These are phyloP conservation scores for Trifolium repens DNA, from an alignment of 306 rosid species.

Conservation along the genomic window DNA sequence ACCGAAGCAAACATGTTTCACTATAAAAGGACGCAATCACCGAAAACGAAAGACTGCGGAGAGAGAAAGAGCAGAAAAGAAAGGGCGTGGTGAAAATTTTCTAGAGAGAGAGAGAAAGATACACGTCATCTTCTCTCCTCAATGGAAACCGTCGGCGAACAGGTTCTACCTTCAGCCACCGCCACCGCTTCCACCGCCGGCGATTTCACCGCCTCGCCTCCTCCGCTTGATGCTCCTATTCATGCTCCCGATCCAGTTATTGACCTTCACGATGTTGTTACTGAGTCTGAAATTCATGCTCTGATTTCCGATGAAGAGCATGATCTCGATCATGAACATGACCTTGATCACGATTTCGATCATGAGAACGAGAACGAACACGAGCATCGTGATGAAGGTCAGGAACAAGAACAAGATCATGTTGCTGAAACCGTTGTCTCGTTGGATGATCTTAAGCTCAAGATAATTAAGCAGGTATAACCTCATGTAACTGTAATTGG, in stretches of 20 bases:
- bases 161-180: constrained; percentile 48
- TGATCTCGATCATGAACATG: constrained; percentile 44
- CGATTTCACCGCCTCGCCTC: constrained; percentile 43
- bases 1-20: constrained; percentile 11
- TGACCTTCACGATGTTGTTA: constrained; percentile 42
- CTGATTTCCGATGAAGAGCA: constrained; percentile 64
- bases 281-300: constrained; percentile 52
- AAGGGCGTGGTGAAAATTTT: constrained; percentile 51
- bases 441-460: constrained; percentile 78
- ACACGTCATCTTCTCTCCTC: constrained; percentile 40
- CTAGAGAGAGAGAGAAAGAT: constrained; percentile 26
- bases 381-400: constrained; percentile 44
- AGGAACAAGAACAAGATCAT: constrained; percentile 55
- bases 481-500: not conserved
- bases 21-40: constrained; percentile 38
- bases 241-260: constrained; percentile 38
- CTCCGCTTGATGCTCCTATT: constrained; percentile 29
- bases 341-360: constrained; percentile 6
- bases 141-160: constrained; percentile 80
- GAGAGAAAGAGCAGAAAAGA: constrained; percentile 54
- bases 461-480: constrained; percentile 75
- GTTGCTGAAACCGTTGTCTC: constrained; percentile 52
- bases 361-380: constrained; percentile 49
- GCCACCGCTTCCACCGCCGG: constrained; percentile 42
- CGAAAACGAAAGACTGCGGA: constrained; percentile 26